These are phyloP conservation scores for Aspergillus olivimuriae DNA, from an alignment of 495 filamentous ascomycete genomes.

Conservation along the genomic window DNA sequence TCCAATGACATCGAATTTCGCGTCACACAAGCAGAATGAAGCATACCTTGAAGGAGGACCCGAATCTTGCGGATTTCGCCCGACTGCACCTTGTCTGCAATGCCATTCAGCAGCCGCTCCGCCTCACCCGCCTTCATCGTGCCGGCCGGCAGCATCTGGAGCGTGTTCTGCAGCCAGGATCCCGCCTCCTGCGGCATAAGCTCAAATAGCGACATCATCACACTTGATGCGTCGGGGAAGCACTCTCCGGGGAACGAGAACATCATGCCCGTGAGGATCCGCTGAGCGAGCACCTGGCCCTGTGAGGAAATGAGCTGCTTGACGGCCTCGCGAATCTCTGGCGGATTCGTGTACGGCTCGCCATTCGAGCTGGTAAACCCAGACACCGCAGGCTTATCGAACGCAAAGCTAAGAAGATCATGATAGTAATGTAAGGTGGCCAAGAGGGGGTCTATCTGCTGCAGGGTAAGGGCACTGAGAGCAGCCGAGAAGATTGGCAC, in stretches of 20 bases:
- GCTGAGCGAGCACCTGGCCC: slow-evolving; percentile 75
- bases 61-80: slow-evolving; percentile 79
- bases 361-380: slow-evolving; percentile 47
- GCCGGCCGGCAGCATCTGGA: slow-evolving; percentile 76
- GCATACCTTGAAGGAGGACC: slow-evolving; percentile 64
- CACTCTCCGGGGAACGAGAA: slow-evolving; percentile 93
- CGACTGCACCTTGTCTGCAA: slow-evolving; percentile 59
- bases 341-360: slow-evolving; percentile 43
- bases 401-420: slow-evolving; percentile 86
- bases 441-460: slow-evolving; percentile 84
- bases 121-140: slow-evolving; percentile 62
- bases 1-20: slow-evolving; percentile 4
- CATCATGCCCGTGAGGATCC: slow-evolving; percentile 95
- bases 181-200: slow-evolving; percentile 72
- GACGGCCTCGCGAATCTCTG: slow-evolving; percentile 63
- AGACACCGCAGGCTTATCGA: slow-evolving; percentile 67
- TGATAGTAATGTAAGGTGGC: slow-evolving; percentile 90
- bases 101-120: slow-evolving; percentile 57
- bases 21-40: neutral
- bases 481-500: slow-evolving; percentile 80
- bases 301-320: slow-evolving; percentile 62
- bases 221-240: slow-evolving; percentile 86
- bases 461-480: slow-evolving; percentile 73
- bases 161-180: slow-evolving; percentile 72
- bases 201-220: slow-evolving; percentile 85